phyloP scores from a whole-genome alignment of 108 stramenopile genomes.

The Asterionellopsis glacialis region DNA sequence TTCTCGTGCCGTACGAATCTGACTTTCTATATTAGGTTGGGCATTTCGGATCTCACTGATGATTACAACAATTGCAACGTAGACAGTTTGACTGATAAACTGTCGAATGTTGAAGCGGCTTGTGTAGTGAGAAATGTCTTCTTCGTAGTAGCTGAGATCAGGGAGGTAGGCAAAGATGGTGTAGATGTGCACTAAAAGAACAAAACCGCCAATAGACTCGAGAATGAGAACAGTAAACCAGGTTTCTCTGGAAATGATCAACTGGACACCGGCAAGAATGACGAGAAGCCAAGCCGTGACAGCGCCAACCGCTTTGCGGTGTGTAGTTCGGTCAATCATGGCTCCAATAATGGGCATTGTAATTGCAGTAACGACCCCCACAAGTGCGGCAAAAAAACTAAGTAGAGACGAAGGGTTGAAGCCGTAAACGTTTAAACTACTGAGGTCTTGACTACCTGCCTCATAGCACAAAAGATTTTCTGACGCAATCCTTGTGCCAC shows the following conservation, averaged over 20 bases:
- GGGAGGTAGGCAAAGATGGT: conserved; percentile 58
- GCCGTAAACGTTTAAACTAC: conserved; percentile 38
- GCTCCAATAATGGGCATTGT: conserved; percentile 64
- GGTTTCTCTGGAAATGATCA: conserved; percentile 37
- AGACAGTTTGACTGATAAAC: conserved; percentile 13
- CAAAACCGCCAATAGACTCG: conserved; percentile 40
- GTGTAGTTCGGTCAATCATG: conserved; percentile 63
- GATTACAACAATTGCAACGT: conserved; percentile 31
- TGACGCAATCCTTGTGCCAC: conserved; percentile 14
- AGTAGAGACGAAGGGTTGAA: conserved; percentile 58
- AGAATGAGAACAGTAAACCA: conserved; percentile 57
- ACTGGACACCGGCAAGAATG: conserved; percentile 34
- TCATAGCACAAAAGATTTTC: conserved; percentile 41
- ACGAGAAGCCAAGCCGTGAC: conserved; percentile 34
- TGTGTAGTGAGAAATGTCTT: conserved; percentile 34
- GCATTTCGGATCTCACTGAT: conserved; percentile 18
- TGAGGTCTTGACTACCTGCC: conserved; percentile 1
- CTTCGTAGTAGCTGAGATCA: conserved; percentile 54
- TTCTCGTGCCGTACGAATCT: conserved; percentile 28
- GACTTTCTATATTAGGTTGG: conserved; percentile 16
- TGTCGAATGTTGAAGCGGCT: conserved; percentile 22
- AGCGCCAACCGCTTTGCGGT: conserved; percentile 43
- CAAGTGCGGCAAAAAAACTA: conserved; percentile 47
- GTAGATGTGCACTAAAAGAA: conserved; percentile 46
- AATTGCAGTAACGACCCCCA: conserved; percentile 44